phyloP scores from a whole-genome alignment of 305 asterid species.

The Solanum hybrid region DNA sequence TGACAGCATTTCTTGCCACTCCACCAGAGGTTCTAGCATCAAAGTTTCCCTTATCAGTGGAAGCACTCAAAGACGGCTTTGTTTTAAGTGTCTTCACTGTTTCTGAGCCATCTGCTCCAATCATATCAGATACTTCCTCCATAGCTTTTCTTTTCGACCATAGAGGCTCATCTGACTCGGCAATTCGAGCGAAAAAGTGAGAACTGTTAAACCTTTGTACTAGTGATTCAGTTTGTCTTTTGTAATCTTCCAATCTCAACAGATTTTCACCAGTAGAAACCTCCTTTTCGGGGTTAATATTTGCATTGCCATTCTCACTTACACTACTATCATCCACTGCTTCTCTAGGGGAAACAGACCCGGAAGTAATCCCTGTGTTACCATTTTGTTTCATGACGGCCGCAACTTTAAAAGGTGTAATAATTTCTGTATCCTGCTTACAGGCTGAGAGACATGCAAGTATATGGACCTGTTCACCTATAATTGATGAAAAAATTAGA shows the following conservation, averaged over 20 bases:
- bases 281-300: constrained; percentile 31
- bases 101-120: constrained; percentile 32
- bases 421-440: constrained; percentile 83
- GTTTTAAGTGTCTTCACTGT: constrained; percentile 20
- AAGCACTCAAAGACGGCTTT: constrained; percentile 43
- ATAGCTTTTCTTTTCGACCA: constrained; percentile 71
- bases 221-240: constrained; percentile 64
- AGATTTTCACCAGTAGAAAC: constrained; percentile 73
- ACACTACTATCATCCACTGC: constrained; percentile 26
- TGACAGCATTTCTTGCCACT: constrained; percentile 80
- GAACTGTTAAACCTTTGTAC: constrained; percentile 63
- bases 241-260: constrained; percentile 84
- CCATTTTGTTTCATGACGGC: constrained; percentile 77
- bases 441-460: constrained; percentile 80
- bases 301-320: constrained; percentile 30
- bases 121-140: constrained; percentile 40
- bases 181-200: constrained; percentile 84
- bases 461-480: constrained; percentile 85
- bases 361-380: constrained; percentile 24
- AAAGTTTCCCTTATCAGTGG: constrained; percentile 73
- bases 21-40: constrained; percentile 86
- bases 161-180: constrained; percentile 74
- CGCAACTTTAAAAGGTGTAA: constrained; percentile 95
- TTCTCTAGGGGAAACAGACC: constrained; percentile 23
- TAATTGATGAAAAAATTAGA: constrained; percentile 13